phyloP scores from a whole-genome alignment of 106 monocot genomes.

The Amphibolis antarctica region DNA sequence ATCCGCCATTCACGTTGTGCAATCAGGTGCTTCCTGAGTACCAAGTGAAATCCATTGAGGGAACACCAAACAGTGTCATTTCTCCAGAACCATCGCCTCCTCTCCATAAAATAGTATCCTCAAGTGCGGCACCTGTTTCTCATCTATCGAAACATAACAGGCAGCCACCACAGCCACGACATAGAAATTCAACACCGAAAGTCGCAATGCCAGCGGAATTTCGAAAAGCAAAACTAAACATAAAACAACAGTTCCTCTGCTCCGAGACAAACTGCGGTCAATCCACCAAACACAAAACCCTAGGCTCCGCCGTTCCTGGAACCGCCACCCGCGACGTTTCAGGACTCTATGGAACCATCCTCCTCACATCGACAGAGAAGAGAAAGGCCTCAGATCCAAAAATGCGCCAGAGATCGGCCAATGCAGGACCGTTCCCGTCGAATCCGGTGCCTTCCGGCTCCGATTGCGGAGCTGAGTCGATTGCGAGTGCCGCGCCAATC shows the following conservation, averaged over 20 bases:
- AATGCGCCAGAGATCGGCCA: constrained; percentile 1
- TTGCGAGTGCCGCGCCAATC: background rate
- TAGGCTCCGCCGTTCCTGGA: no score
- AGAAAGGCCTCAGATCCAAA: background rate
- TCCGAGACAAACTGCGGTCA: no score
- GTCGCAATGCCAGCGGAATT: no score
- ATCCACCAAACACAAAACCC: no score
- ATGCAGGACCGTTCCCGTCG: constrained; percentile 1
- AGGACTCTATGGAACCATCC: background rate
- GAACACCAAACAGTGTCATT: background rate
- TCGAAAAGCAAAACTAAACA: no score
- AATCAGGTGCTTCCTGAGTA: constrained; percentile 5
- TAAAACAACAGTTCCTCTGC: no score
- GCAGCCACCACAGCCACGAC: no score
- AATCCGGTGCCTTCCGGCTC: background rate
- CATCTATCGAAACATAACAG: no score
- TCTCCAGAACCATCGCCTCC: background rate
- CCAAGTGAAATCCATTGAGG: background rate
- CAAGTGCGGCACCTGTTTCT: no score
- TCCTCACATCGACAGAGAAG: background rate
- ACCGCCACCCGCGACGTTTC: background rate
- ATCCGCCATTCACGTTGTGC: constrained; percentile 19
- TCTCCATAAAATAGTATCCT: constrained; percentile 8
- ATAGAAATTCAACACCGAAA: no score
- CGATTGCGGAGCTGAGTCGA: background rate